Conservation (phyloP, 2,329 filamentous ascomycete genomes). For the Didymella glomerata region DNA sequence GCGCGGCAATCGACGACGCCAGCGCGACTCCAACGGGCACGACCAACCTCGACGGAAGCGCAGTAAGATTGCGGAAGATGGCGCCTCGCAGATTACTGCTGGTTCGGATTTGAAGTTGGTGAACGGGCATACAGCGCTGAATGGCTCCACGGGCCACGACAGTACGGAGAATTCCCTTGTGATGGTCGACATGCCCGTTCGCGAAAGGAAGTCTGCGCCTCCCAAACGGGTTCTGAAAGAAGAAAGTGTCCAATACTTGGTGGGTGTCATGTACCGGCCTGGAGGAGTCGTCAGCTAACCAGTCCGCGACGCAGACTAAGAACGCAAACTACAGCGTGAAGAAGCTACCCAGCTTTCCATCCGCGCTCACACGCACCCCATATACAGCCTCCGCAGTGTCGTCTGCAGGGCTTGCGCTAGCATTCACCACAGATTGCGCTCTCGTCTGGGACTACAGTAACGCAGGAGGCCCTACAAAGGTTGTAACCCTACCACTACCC, state of each 20-base stretch:
- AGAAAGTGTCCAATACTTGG: constrained; percentile 72
- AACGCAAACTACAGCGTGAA: constrained; percentile 86
- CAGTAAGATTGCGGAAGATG: constrained; percentile 57
- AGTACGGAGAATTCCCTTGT: constrained; percentile 42
- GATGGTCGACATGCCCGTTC: constrained; percentile 51
- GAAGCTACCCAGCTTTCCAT: constrained; percentile 82
- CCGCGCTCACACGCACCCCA: constrained; percentile 73
- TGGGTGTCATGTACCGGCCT: constrained; percentile 52
- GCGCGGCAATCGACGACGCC: constrained; percentile 57
- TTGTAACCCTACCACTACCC: constrained; percentile 81
- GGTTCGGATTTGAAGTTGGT: constrained; percentile 42
- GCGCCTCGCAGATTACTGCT: constrained; percentile 41
- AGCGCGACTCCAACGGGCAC: constrained; percentile 55
- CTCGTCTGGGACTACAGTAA: constrained; percentile 87
- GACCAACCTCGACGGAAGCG: constrained; percentile 57
- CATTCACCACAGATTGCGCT: constrained; percentile 81
- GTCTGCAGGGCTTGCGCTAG: constrained; percentile 75
- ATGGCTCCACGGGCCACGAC: constrained; percentile 43
- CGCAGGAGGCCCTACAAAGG: constrained; percentile 70
- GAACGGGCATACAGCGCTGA: constrained; percentile 45
- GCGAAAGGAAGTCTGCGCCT: constrained; percentile 49
- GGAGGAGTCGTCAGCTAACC: constrained; percentile 19
- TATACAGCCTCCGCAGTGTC: constrained; percentile 60
- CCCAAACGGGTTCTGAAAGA: constrained; percentile 67
- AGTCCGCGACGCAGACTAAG: constrained; percentile 66